phyloP scores from a whole-genome alignment of 257 asterid genomes.

The Verbena officinalis region DNA sequence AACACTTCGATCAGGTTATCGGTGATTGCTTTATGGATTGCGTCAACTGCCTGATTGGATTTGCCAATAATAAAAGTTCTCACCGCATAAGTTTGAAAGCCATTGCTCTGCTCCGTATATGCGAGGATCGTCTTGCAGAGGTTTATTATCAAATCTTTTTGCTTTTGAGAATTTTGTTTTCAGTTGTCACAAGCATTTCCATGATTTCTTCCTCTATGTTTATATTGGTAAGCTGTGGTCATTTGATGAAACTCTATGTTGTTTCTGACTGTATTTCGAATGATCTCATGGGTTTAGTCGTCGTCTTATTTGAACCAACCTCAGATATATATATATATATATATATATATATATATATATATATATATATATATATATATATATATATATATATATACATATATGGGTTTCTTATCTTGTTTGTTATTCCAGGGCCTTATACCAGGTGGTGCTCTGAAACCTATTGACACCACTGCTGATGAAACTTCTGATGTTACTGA shows the following conservation, averaged over 20 bases:
- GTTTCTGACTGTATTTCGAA: not conserved
- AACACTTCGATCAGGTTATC: slow-evolving; percentile 97
- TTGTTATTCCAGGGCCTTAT: slow-evolving; percentile 76
- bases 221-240: slow-evolving; percentile 14
- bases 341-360: too few relatives aligned
- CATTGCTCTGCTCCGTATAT: slow-evolving; percentile 97
- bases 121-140: slow-evolving; percentile 99
- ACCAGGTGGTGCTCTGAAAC: slow-evolving; percentile 95
- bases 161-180: not conserved
- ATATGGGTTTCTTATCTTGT: slow-evolving; percentile 25
- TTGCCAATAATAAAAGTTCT: slow-evolving; percentile 92
- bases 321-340: too few relatives aligned
- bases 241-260: not conserved
- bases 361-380: too few relatives aligned
- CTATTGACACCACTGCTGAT: slow-evolving; percentile 61
- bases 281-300: too few relatives aligned
- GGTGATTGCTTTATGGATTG: slow-evolving; percentile 99
- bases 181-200: slow-evolving; percentile 10
- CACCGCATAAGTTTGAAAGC: slow-evolving; percentile 97
- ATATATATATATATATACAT: too few relatives aligned
- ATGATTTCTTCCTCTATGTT: slow-evolving; percentile 23
- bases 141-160: slow-evolving; percentile 44
- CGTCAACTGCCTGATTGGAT: slow-evolving; percentile 97
- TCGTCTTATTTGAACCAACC: too few relatives aligned
- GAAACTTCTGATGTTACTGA: slow-evolving; percentile 86